Percentiles rank a stretch among this genome's conserved stretches.
Evolutionary conservation across 768 basidiomycete species (phyloP).

Genomic region (Pisolithus albus): DNA sequence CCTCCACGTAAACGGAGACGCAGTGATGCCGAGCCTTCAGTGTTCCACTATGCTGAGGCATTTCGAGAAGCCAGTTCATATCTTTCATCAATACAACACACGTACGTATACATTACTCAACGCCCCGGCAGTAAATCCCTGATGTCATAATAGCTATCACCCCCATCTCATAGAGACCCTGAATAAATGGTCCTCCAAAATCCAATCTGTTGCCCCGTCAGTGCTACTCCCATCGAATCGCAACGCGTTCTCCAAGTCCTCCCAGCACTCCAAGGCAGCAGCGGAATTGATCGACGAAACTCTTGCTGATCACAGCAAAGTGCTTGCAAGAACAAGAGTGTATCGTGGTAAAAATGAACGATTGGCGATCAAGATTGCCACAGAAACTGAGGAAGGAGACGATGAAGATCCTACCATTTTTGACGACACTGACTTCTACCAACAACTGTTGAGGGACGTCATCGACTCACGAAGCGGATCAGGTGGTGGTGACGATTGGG

Average conservation of each 20-base stretch:
- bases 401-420: slow-evolving; percentile 48
- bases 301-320: slow-evolving; percentile 48
- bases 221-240: slow-evolving; percentile 63
- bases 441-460: slow-evolving; percentile 83
- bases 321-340: slow-evolving; percentile 58
- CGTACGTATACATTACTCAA: slow-evolving; percentile 33
- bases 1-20: slow-evolving; percentile 56
- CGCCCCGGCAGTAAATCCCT: not conserved
- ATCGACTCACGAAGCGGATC: slow-evolving; percentile 62
- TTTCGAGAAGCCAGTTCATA: slow-evolving; percentile 39
- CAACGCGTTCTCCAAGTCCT: slow-evolving; percentile 59
- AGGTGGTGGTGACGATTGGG: slow-evolving; percentile 52
- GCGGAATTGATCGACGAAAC: slow-evolving; percentile 75
- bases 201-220: slow-evolving; percentile 84
- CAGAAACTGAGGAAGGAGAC: slow-evolving; percentile 30
- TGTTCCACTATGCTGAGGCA: slow-evolving; percentile 13
- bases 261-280: slow-evolving; percentile 53
- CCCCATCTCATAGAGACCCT: slow-evolving; percentile 71
- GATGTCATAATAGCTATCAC: slow-evolving; percentile 43
- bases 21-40: slow-evolving; percentile 14
- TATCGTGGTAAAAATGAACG: slow-evolving; percentile 44
- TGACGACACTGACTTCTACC: slow-evolving; percentile 92
- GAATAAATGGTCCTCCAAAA: slow-evolving; percentile 92
- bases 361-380: slow-evolving; percentile 34
- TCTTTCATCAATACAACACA: slow-evolving; percentile 41